Evolutionary conservation across 106 monocot genomes (phyloP), one percentile per base, ranked within the genome.

Genomic region (Platanthera guangdongensis): DNA sequence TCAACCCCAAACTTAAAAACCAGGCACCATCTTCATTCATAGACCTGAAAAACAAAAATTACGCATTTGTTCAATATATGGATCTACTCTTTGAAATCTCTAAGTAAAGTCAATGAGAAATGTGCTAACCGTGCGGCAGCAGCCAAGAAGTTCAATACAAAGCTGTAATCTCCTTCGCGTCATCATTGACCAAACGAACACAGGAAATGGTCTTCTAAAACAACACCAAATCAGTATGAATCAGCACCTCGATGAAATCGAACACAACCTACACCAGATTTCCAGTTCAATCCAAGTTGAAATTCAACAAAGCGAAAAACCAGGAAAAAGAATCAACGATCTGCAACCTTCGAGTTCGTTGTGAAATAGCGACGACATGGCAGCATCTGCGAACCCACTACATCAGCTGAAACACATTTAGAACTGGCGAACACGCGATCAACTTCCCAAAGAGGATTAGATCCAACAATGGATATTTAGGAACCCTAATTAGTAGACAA

Each of bases 21-120:
- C 59, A 59, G 11, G 25, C 60, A 39, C 46, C 48, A 62, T 49
- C 76, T n/a, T 67, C 85, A 82, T 86, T 19, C 50, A 77, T 55
- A 64, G 11, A 53, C 76, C 75, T 77, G 48, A 62, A 76, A 75
- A 59, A 10, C 72, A 50, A 0, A 25, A 25, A 25, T 0, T 25
- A 25, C 25, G 25, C 25, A 25, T 65, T 65, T 19, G 32, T 10
- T 65, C 4, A 16, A 32, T 10, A 8, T 32, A 48, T 16, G 46
- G 47, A 48, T 70, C 47, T 48, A 48, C 18, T 70, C 3, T 70
- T 48, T 15, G 7, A 70, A 70, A 3, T 47, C 46, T 70, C 70
- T 15, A 48, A 4, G 39, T 8, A 67, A 70, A 48, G 70, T 70
- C 47, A 70, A 9, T 3, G 13, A 67, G 14, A 67, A 30, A 39